Conservation (phyloP, 805 yeast species). For the Jamesozyma piceae region DNA sequence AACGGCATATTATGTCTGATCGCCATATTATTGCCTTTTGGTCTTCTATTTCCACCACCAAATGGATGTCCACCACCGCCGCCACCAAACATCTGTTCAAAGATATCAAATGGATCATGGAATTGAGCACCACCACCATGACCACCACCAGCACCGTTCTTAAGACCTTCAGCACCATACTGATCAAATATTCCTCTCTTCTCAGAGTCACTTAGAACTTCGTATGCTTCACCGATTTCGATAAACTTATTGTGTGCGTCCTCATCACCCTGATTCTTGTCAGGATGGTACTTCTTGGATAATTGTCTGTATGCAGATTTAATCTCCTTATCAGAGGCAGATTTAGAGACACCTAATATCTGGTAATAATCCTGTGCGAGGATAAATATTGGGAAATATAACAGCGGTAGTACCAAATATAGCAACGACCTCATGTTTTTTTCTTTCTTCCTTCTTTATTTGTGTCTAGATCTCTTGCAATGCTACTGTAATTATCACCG, state of each 20-base stretch:
- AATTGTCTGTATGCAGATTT: slow-evolving; percentile 75
- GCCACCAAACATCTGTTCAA: slow-evolving; percentile 30
- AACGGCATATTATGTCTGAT: slow-evolving; percentile 49
- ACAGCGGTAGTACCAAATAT: not conserved
- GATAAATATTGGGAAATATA: slow-evolving; percentile 8
- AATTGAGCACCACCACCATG: slow-evolving; percentile 34
- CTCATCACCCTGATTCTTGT: slow-evolving; percentile 76
- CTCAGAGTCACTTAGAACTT: slow-evolving; percentile 63
- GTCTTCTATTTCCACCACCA: slow-evolving; percentile 10
- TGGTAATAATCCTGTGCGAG: slow-evolving; percentile 41
- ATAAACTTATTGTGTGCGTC: slow-evolving; percentile 80
- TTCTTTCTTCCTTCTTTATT: not conserved
- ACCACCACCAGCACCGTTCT: slow-evolving; percentile 44
- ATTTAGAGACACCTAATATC: slow-evolving; percentile 58
- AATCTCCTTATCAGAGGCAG: slow-evolving; percentile 72
- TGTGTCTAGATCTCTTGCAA: no score
- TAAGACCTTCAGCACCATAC: slow-evolving; percentile 68
- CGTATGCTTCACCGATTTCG: slow-evolving; percentile 90
- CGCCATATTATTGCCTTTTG: slow-evolving; percentile 54
- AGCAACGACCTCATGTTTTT: not conserved
- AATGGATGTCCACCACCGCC: slow-evolving; percentile 35
- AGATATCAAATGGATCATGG: slow-evolving; percentile 31
- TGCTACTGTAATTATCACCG: no score
- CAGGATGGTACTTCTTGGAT: slow-evolving; percentile 87
- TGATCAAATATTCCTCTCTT: slow-evolving; percentile 61